Conservation (phyloP, 2,329 filamentous ascomycete genomes). For the Arthrobotrys sinensis region DNA sequence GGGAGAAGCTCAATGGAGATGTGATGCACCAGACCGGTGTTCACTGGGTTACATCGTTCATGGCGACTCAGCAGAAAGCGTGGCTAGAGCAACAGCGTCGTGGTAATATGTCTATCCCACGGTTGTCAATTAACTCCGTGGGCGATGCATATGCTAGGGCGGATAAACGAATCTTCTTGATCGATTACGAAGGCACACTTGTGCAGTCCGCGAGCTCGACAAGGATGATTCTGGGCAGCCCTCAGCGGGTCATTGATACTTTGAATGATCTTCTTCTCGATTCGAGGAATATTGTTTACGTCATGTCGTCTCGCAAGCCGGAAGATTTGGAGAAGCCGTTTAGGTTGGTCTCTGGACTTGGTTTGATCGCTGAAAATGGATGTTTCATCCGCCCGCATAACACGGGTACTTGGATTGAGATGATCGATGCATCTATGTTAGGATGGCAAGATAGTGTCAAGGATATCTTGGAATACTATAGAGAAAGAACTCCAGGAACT, state of each 20-base stretch:
- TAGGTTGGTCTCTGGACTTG: conserved; percentile 84
- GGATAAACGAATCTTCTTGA: conserved; percentile 82
- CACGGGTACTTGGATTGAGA: conserved; percentile 80
- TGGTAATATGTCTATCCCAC: conserved; percentile 87
- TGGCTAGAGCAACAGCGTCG: conserved; percentile 88
- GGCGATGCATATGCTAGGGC: conserved; percentile 77
- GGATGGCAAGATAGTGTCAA: conserved; percentile 88
- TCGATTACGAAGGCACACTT: conserved; percentile 94
- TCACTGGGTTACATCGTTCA: conserved; percentile 86
- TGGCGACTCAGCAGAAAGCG: conserved; percentile 78
- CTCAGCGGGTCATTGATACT: conserved; percentile 85
- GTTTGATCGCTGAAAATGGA: conserved; percentile 94
- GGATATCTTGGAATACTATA: conserved; percentile 88
- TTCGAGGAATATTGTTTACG: conserved; percentile 86
- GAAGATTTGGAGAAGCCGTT: conserved; percentile 91
- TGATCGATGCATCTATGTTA: conserved; percentile 70
- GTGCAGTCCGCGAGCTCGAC: conserved; percentile 88
- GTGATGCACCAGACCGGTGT: conserved; percentile 86
- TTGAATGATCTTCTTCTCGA: conserved; percentile 86
- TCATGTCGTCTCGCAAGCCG: conserved; percentile 91
- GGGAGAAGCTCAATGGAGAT: conserved; percentile 79
- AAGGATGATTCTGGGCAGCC: conserved; percentile 87
- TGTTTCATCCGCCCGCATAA: conserved; percentile 85
- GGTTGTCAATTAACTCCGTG: conserved; percentile 79
- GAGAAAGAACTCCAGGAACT: conserved; percentile 88